These are phyloP conservation scores for Aspergillus alliaceus DNA, from an alignment of 2,329 filamentous ascomycete species.

Conservation along the genomic window DNA sequence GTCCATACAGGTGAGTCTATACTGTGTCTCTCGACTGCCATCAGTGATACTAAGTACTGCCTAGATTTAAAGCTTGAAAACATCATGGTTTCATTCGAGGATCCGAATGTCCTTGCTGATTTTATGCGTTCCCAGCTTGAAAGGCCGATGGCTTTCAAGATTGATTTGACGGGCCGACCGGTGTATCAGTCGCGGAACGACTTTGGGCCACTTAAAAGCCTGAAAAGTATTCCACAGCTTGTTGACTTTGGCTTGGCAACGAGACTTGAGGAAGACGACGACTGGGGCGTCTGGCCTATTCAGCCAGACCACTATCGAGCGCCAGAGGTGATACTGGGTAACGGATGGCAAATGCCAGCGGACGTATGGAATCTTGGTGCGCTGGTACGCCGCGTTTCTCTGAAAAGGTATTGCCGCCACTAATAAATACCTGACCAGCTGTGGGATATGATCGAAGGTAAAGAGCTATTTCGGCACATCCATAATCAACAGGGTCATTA, in stretches of 20 bases:
- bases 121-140: conserved; percentile 33
- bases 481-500: conserved; percentile 37
- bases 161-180: conserved; percentile 30
- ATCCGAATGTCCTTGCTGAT: conserved; percentile 31
- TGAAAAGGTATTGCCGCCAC: conserved; percentile 17
- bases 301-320: conserved; percentile 45
- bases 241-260: conserved; percentile 40
- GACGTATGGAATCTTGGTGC: conserved; percentile 46
- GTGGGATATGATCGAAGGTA: conserved; percentile 40
- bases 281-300: conserved; percentile 43
- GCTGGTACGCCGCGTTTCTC: conserved; percentile 27
- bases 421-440: conserved; percentile 29
- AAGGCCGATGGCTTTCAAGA: conserved; percentile 35
- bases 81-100: conserved; percentile 39
- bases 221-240: conserved; percentile 30
- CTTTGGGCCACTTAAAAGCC: conserved; percentile 30
- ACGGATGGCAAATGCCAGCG: conserved; percentile 37
- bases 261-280: conserved; percentile 41
- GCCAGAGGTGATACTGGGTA: conserved; percentile 42
- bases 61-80: conserved; percentile 48
- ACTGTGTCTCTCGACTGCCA: conserved; percentile 12
- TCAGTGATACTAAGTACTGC: conserved; percentile 15
- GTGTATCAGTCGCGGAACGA: conserved; percentile 37
- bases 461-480: conserved; percentile 39
- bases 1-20: conserved; percentile 42